Conservation (phyloP, 257 asterid species). For the Lycium barbarum region DNA sequence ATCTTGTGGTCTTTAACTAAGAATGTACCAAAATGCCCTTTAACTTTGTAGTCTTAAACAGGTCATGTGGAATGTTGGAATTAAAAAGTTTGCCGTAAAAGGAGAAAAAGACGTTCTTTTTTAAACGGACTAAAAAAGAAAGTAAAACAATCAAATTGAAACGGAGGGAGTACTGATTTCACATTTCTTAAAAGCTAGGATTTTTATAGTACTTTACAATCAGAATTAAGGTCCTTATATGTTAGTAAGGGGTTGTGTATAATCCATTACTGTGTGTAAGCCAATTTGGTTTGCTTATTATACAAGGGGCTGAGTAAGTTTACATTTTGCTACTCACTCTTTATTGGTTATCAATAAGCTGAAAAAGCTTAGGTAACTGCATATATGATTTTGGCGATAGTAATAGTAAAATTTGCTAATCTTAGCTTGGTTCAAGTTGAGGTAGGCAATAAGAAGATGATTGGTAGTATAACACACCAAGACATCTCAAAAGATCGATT, state of each 20-base stretch:
- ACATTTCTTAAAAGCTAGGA: neutral
- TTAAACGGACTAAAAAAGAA: too few relatives aligned
- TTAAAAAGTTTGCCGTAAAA: too few relatives aligned
- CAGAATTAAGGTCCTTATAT: neutral
- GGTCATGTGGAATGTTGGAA: too few relatives aligned
- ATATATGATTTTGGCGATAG: neutral
- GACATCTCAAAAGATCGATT: neutral
- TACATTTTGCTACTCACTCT: neutral
- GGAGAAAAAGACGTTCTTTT: too few relatives aligned
- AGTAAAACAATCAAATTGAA: too few relatives aligned
- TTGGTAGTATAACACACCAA: neutral
- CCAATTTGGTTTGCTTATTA: neutral
- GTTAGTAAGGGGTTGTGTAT: neutral
- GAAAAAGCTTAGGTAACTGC: neutral
- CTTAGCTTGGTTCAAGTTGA: neutral
- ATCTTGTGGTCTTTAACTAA: too few relatives aligned
- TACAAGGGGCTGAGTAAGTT: neutral
- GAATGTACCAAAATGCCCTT: too few relatives aligned
- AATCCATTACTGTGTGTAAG: neutral
- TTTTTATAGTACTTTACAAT: neutral
- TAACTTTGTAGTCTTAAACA: too few relatives aligned
- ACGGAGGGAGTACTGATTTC: neutral
- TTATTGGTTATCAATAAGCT: constrained; percentile 7
- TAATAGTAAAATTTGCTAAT: neutral
- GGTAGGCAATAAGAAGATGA: neutral